Conservation (phyloP, 768 basidiomycete species). For the Boletus rubroflammeus region DNA sequence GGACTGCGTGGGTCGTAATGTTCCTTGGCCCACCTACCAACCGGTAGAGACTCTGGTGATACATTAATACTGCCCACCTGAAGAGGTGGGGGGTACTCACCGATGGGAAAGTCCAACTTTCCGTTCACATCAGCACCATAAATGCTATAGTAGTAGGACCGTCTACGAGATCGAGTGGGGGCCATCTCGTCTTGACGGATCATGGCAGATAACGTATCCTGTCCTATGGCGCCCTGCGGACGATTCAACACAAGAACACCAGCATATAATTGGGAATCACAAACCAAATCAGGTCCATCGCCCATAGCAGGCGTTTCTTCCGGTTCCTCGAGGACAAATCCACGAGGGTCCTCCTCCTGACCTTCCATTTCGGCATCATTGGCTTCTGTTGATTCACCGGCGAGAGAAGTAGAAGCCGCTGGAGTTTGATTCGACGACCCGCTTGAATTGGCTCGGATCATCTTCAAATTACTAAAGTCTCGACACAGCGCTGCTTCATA, state of each 20-base stretch:
- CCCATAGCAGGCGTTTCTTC: slow-evolving; percentile 8
- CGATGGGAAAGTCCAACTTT: slow-evolving; percentile 57
- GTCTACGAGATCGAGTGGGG: slow-evolving; percentile 53
- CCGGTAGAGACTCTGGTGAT: slow-evolving; percentile 47
- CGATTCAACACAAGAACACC: slow-evolving; percentile 5
- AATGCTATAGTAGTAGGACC: slow-evolving; percentile 47
- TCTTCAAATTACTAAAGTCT: slow-evolving; percentile 42
- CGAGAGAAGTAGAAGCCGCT: background rate
- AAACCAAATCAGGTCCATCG: slow-evolving; percentile 27
- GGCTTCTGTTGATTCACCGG: slow-evolving; percentile 10
- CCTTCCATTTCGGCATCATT: slow-evolving; percentile 9
- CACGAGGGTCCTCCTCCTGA: slow-evolving; percentile 18
- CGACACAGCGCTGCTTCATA: slow-evolving; percentile 54
- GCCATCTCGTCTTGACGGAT: slow-evolving; percentile 69
- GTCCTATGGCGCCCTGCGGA: slow-evolving; percentile 61
- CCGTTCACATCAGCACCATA: slow-evolving; percentile 39
- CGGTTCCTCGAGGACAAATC: slow-evolving; percentile 15
- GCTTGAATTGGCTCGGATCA: slow-evolving; percentile 20
- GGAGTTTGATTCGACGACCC: slow-evolving; percentile 11
- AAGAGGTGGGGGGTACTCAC: slow-evolving; percentile 31
- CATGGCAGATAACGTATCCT: slow-evolving; percentile 70
- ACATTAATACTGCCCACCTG: background rate
- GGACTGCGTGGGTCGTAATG: slow-evolving; percentile 54
- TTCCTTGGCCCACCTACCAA: slow-evolving; percentile 59
- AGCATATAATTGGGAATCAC: background rate